Percentiles rank a stretch among this genome's conserved stretches.
Conservation (phyloP, 1,284 basidiomycete genomes). For the Somion occarium region DNA sequence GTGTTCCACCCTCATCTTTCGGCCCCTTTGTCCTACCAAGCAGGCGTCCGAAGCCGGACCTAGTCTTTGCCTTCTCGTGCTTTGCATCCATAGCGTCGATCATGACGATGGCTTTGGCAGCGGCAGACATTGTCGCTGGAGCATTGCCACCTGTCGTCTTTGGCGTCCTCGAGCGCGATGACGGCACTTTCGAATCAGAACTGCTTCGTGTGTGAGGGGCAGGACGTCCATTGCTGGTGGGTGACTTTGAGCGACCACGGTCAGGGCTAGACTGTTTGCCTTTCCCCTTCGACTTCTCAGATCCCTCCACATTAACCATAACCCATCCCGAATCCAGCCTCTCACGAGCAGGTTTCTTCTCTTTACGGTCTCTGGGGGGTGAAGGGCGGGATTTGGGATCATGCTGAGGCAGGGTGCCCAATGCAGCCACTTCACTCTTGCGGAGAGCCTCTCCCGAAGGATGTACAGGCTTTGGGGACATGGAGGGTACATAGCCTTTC, state of each 20-base stretch:
- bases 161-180: conserved; percentile 11
- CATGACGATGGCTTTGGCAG: conserved; percentile 56
- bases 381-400: background rate
- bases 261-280: conserved; percentile 7
- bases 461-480: conserved; percentile 18
- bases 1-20: conserved; percentile 7
- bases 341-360: conserved; percentile 8
- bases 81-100: conserved; percentile 53
- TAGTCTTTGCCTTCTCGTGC: conserved; percentile 22
- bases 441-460: conserved; percentile 17
- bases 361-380: conserved; percentile 7
- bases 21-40: conserved; percentile 15
- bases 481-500: conserved; percentile 16
- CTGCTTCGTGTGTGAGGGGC: conserved; percentile 21
- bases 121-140: conserved; percentile 33
- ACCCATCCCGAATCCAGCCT: conserved; percentile 47
- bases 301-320: conserved; percentile 55
- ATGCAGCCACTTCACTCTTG: conserved; percentile 23
- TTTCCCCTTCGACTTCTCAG: conserved; percentile 7
- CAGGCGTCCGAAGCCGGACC: conserved; percentile 22
- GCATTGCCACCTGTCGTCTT: conserved; percentile 11
- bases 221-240: conserved; percentile 6
- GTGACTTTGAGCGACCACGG: conserved; percentile 7
- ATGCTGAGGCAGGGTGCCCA: conserved; percentile 8
- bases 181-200: conserved; percentile 21